A percentile compares a stretch with the other conserved stretches of the same genome.
Conservation (phyloP, 2,329 filamentous ascomycete genomes). For the Microcyclosporella mali region DNA sequence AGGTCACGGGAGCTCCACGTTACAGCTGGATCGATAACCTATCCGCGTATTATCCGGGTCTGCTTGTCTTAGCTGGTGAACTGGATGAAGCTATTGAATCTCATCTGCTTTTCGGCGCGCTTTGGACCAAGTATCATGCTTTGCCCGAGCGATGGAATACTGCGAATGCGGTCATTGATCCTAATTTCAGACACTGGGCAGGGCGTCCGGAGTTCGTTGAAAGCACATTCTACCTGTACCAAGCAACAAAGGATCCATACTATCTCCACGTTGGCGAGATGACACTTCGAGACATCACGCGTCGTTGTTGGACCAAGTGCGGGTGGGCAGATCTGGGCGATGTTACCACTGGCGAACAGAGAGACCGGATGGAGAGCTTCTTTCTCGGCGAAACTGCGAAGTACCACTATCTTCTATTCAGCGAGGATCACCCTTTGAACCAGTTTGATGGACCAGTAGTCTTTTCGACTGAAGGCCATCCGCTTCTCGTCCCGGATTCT, state of each 20-base stretch:
- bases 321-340: constrained; percentile 79
- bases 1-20: constrained; percentile 78
- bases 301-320: constrained; percentile 82
- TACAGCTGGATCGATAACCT: constrained; percentile 95
- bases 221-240: constrained; percentile 92
- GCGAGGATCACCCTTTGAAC: constrained; percentile 79
- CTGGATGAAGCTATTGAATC: constrained; percentile 85
- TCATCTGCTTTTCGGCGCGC: constrained; percentile 81
- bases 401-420: constrained; percentile 89
- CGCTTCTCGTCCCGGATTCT: constrained; percentile 61
- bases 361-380: constrained; percentile 97
- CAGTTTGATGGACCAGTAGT: constrained; percentile 80
- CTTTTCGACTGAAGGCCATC: constrained; percentile 94
- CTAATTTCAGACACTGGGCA: constrained; percentile 88
- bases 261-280: constrained; percentile 95
- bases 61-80: constrained; percentile 79
- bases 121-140: constrained; percentile 93
- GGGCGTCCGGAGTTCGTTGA: constrained; percentile 95
- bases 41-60: constrained; percentile 88
- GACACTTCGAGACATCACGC: constrained; percentile 80
- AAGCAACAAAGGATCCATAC: constrained; percentile 89
- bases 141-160: constrained; percentile 77
- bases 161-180: constrained; percentile 71
- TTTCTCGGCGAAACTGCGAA: constrained; percentile 95
- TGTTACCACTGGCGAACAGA: constrained; percentile 65